Base-by-base conservation (phyloP, 257 asterid genomes). In the Capsicum baccatum region DNA sequence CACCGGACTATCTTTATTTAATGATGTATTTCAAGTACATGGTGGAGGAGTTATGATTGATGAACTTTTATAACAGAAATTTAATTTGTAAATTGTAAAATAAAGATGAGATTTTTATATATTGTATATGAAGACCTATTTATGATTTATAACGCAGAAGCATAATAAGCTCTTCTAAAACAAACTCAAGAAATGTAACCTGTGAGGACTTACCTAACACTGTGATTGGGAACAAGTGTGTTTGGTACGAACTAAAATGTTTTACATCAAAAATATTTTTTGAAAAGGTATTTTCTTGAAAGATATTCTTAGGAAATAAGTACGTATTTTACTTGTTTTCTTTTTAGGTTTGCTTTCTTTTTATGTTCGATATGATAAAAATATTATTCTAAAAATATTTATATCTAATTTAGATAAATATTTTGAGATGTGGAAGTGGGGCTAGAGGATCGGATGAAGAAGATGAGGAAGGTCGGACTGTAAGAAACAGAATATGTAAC, bases 201-300 rank as follows among this genome's bases (percentile, higher is more conserved):
- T 19, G n/a, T 47, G 80, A 50, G 15, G 3, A 73, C 59, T 37
- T 73, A 73, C 80, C 59, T 48, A 73, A 73, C 17, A 73, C 19
- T 73, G 59, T 73, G 15, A 73, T 19, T 73, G n/a, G 14, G 74
- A 19, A 73, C 39, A 48, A 19, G 73, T 12, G n/a, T 37, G 5
- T 26, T 66, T 17, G 47, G 10, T 35, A 33, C n/a, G 3, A 5
- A 21, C 15, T 6, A 63, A 21, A 63, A 26, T 63, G 16, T 21
- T 63, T 63, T 21, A 2, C 11, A 9, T 64, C 13, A 21, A 21
- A 64, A 64, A 19, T 19, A 2, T 26, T 64, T 33, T 26, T 64
- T 0, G 0, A 0, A 26, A 26, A 21, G 26, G 2, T 26, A 26
- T 19, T 60, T 60, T 60, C 7, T 19, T 1, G 33, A 4, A 4